Evolutionary conservation across 2,329 filamentous ascomycete species (phyloP).

Genomic region (Pleoardoris graminearum): DNA sequence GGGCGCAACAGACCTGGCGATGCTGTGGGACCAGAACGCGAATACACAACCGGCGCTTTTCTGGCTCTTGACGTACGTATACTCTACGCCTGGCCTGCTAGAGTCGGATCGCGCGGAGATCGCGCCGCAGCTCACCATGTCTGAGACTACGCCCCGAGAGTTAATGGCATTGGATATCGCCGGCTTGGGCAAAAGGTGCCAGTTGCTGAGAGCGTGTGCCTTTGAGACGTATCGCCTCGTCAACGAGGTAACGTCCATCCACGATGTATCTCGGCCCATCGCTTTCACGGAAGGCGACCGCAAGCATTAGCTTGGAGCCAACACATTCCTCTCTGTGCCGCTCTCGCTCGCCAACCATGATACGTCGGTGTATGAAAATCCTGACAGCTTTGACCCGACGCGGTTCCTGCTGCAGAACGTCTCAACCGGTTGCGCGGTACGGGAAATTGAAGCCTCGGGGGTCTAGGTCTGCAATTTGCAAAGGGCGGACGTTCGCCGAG

Average conservation of each 20-base stretch:
- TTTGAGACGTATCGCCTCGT: not conserved
- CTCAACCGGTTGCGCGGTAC: not conserved
- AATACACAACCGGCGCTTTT: not conserved
- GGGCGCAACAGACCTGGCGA: not conserved
- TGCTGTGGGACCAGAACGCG: not conserved
- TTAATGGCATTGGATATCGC: not conserved
- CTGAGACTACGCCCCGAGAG: not conserved
- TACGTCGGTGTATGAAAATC: not conserved
- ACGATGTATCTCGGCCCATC: not conserved
- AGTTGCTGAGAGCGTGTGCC: not conserved
- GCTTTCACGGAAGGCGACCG: not conserved
- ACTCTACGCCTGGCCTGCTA: not conserved
- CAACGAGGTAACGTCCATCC: not conserved
- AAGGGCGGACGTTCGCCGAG: not conserved
- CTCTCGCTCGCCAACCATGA: not conserved
- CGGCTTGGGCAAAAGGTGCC: not conserved
- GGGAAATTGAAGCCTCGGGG: not conserved
- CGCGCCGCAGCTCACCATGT: not conserved
- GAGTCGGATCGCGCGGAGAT: not conserved
- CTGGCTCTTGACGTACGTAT: not conserved
- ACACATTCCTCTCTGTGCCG: not conserved
- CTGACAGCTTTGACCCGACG: not conserved
- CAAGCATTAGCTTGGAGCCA: not conserved
- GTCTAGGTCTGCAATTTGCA: not conserved
- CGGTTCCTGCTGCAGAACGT: not conserved